Evolutionary conservation across 305 asterid species (phyloP), one percentile per base, ranked within the genome.

Genomic region (Nicotiana rustica): DNA sequence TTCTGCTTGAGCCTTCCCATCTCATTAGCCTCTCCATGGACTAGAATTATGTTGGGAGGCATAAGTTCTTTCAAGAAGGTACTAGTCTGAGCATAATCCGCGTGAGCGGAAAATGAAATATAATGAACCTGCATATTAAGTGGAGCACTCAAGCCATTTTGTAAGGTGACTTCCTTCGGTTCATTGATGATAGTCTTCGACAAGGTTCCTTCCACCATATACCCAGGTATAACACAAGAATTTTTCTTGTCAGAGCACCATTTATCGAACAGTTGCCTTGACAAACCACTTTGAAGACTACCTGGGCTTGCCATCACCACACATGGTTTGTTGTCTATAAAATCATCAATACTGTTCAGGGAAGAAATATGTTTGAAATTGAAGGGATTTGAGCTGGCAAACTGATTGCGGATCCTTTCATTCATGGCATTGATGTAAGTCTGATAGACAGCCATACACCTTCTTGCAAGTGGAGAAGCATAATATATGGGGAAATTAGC

Each of bases 241-340:
- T 96, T 96, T 90, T 87, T 94, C 93, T 91, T 90, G 86, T 96
- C 98, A 44, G 95, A 82, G 84, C 99, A 96, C 99, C 99, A 96
- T 82, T 87, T 94, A 82, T 96, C 99, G 64, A 96, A 96, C 56
- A 96, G 92, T 90, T 96, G 99, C 85, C 99, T 90, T 2, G 99
- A 96, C 79, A 96, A 75, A 77, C 99, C 99, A 82, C 99, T 96
- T 68, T 96, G 99, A 73, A 96, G 98, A 57, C 96, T 90, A 83
- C 99, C 93, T 3, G 98, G 99, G 78, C 91, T 94, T 17, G 98
- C 99, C 99, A 96, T 94, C 88, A 96, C 99, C 19, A 96, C 99
- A 2, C 95, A 92, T 6, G 99, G 99, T 19, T 98, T 98, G 35
- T 93, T 94, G 73, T 96, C 99, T 9, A 91, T 90, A 83, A 96